A percentile compares a stretch with the other conserved stretches of the same genome.
Evolutionary conservation across 768 basidiomycete genomes (phyloP).

Genomic region (Gelatoporia subvermispora): DNA sequence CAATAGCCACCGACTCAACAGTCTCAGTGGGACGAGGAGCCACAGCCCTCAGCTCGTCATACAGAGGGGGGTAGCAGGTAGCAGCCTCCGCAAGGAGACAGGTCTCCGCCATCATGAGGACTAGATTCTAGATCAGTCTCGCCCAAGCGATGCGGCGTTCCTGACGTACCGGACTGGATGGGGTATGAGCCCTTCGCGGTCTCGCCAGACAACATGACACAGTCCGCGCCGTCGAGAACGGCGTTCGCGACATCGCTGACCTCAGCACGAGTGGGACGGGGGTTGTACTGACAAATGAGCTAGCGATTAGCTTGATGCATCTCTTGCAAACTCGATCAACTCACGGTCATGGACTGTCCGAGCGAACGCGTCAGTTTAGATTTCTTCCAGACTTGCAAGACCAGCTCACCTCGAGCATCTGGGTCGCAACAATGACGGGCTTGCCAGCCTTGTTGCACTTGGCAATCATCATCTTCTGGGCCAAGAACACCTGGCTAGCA

Average conservation of each 20-base stretch:
- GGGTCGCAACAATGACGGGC: slow-evolving; percentile 97
- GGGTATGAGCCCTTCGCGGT: slow-evolving; percentile 98
- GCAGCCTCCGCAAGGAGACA: slow-evolving; percentile 94
- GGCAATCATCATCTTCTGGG: slow-evolving; percentile 99
- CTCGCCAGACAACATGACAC: slow-evolving; percentile 99
- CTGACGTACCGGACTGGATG: slow-evolving; percentile 78
- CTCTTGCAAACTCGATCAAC: slow-evolving; percentile 8
- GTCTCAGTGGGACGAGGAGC: slow-evolving; percentile 90
- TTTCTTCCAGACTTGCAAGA: not conserved
- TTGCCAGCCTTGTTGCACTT: slow-evolving; percentile 98
- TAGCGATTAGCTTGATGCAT: not conserved
- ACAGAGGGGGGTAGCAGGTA: slow-evolving; percentile 92
- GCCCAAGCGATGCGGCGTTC: not conserved
- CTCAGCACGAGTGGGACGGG: slow-evolving; percentile 96
- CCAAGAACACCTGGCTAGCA: slow-evolving; percentile 97
- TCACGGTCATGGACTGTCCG: slow-evolving; percentile 88
- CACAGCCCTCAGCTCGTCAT: slow-evolving; percentile 77
- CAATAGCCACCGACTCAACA: slow-evolving; percentile 92
- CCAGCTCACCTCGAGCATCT: slow-evolving; percentile 87
- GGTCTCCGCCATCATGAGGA: slow-evolving; percentile 99
- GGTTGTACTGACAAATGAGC: slow-evolving; percentile 75
- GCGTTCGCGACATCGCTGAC: slow-evolving; percentile 99
- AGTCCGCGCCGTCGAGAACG: slow-evolving; percentile 97
- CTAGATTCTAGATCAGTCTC: slow-evolving; percentile 32
- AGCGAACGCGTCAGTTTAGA: not conserved